Conservation (phyloP, 2,329 filamentous ascomycete species). For the Xylariaceae sp. region DNA sequence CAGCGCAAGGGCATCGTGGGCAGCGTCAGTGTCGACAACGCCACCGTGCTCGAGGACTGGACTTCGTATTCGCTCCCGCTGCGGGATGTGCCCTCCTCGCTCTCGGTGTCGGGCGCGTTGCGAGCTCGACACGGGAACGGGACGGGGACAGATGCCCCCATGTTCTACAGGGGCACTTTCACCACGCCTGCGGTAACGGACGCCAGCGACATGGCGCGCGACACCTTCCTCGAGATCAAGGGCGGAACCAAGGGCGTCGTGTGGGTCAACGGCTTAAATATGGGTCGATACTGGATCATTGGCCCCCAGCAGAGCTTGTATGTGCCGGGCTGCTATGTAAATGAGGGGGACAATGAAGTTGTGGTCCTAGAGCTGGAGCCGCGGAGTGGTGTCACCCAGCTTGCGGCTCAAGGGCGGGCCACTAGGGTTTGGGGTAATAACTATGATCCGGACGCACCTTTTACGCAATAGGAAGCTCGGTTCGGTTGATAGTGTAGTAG, state of each 20-base stretch:
- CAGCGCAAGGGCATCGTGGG: conserved; percentile 34
- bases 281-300: conserved; percentile 34
- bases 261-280: conserved; percentile 33
- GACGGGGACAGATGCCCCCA: no score
- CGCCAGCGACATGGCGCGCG: conserved; percentile 6
- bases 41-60: conserved; percentile 24
- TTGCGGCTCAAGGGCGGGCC: not conserved
- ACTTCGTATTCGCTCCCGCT: conserved; percentile 26
- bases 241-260: conserved; percentile 31
- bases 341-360: conserved; percentile 25
- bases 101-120: not conserved
- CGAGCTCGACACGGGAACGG: no score
- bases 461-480: no score
- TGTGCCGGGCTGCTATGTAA: conserved; percentile 28
- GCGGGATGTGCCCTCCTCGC: conserved; percentile 3
- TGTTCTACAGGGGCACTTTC: conserved; percentile 18
- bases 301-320: conserved; percentile 35
- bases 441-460: not conserved
- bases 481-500: no score
- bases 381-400: not conserved
- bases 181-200: conserved; percentile 1
- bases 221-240: conserved; percentile 27
- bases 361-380: conserved; percentile 33
- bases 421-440: not conserved
- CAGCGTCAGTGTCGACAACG: conserved; percentile 28